phyloP scores from a whole-genome alignment of 495 filamentous ascomycete species.

The Evansstolkia leycettana region DNA sequence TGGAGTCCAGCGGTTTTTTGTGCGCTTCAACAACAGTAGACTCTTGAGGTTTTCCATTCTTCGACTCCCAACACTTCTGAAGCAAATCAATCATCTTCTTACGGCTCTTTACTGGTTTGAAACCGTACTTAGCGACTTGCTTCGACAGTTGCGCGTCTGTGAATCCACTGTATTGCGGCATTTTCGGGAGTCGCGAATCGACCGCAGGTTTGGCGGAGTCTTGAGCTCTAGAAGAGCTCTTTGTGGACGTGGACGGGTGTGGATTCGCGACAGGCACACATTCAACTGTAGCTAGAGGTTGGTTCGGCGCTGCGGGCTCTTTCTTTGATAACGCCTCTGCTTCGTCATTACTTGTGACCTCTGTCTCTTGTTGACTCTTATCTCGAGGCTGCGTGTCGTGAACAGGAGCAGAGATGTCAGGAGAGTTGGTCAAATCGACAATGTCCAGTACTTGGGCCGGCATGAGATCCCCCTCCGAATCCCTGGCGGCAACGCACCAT shows the following conservation, averaged over 20 bases:
- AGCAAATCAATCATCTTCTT: conserved; percentile 60
- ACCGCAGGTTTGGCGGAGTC: background rate
- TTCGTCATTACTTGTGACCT: conserved; percentile 24
- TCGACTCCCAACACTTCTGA: conserved; percentile 59
- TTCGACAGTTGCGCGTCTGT: conserved; percentile 51
- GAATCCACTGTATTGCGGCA: conserved; percentile 52
- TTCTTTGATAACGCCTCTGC: conserved; percentile 10
- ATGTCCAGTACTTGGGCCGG: conserved; percentile 46
- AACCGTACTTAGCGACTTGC: conserved; percentile 52
- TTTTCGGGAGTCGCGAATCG: conserved; percentile 7
- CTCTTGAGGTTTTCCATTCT: conserved; percentile 12
- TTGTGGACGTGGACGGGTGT: no score
- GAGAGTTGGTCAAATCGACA: conserved; percentile 27
- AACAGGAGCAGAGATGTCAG: background rate
- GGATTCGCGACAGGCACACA: no score
- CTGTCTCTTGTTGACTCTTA: conserved; percentile 5
- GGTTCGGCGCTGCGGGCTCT: no score
- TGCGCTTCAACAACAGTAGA: background rate
- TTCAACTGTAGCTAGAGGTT: no score
- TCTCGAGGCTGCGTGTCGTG: background rate
- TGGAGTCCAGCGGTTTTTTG: no score
- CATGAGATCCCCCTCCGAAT: conserved; percentile 46
- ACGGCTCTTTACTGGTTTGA: conserved; percentile 62
- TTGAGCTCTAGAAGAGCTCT: no score
- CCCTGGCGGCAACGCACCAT: conserved; percentile 60